Conservation (phyloP, 2,329 filamentous ascomycete species). For the Penicillium sp. region DNA sequence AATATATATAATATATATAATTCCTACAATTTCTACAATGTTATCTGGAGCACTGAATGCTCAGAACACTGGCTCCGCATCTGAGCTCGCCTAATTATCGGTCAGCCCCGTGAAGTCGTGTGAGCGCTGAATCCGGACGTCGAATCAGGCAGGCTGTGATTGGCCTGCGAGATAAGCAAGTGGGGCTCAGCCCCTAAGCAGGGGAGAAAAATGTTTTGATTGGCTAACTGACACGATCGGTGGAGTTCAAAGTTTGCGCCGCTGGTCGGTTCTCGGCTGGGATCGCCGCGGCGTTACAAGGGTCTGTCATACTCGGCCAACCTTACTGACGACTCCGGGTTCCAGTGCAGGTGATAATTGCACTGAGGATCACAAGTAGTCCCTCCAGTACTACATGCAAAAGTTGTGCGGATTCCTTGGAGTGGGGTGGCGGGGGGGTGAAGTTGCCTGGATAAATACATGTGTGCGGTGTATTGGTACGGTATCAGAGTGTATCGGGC, state of each 20-base stretch:
- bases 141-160: slow-evolving; percentile 9
- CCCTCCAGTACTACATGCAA: neutral
- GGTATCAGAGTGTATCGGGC: neutral
- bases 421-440: slow-evolving; percentile 5
- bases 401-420: slow-evolving; percentile 2
- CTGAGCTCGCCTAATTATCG: too few relatives aligned
- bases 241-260: slow-evolving; percentile 21
- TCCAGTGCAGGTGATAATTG: slow-evolving; percentile 18
- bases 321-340: slow-evolving; percentile 10
- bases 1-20: too few relatives aligned
- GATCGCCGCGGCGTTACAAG: slow-evolving; percentile 21
- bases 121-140: neutral
- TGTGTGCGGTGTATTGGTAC: neutral
- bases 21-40: too few relatives aligned
- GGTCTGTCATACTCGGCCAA: slow-evolving; percentile 15
- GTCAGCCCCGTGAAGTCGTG: neutral
- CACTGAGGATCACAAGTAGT: neutral
- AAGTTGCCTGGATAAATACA: slow-evolving; percentile 11
- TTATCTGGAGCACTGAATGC: too few relatives aligned
- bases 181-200: slow-evolving; percentile 20
- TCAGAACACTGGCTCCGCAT: too few relatives aligned
- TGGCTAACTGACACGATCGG: slow-evolving; percentile 24
- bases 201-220: slow-evolving; percentile 2
- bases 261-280: slow-evolving; percentile 12
- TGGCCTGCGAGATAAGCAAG: slow-evolving; percentile 29